Percentiles rank a stretch among this genome's conserved stretches.
Evolutionary conservation across 352 stramenopile species (phyloP).

Genomic region (Pythium insidiosum): DNA sequence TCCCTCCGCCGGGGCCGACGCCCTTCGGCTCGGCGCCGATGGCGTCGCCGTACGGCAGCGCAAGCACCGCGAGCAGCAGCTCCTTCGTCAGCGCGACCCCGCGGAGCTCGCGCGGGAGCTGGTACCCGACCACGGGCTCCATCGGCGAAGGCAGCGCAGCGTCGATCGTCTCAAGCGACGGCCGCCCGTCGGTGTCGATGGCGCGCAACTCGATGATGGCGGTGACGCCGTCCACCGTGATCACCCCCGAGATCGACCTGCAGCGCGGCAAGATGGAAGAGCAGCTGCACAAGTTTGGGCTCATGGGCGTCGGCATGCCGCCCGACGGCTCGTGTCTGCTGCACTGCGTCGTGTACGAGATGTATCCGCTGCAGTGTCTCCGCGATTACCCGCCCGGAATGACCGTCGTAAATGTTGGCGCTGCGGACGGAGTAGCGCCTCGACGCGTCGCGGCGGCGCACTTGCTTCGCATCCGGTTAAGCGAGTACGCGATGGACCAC

Average conservation of each 20-base stretch:
- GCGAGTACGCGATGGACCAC: conserved; percentile 69
- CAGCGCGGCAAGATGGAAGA: conserved; percentile 77
- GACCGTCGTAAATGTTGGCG: conserved; percentile 75
- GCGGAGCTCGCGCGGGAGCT: conserved; percentile 32
- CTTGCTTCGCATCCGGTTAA: conserved; percentile 54
- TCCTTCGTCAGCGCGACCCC: conserved; percentile 26
- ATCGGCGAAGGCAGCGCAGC: too few relatives aligned
- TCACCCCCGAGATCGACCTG: conserved; percentile 61
- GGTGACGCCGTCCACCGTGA: conserved; percentile 53
- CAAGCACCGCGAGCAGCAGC: conserved; percentile 11
- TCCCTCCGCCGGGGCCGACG: too few relatives aligned
- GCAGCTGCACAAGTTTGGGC: conserved; percentile 42
- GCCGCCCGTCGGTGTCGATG: conserved; percentile 26
- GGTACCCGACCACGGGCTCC: conserved; percentile 50
- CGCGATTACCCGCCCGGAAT: conserved; percentile 61
- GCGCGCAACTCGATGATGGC: conserved; percentile 40
- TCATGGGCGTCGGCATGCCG: conserved; percentile 74
- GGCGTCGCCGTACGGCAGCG: not conserved
- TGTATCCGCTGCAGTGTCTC: conserved; percentile 76
- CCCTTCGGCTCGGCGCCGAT: too few relatives aligned
- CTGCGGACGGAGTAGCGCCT: conserved; percentile 66
- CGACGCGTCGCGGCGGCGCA: conserved; percentile 57
- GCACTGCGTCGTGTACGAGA: conserved; percentile 81
- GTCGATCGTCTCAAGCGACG: conserved; percentile 3
- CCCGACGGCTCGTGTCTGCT: conserved; percentile 75